Evolutionary conservation across 805 yeast species (phyloP).

Genomic region (Kuraishia ogatae): DNA sequence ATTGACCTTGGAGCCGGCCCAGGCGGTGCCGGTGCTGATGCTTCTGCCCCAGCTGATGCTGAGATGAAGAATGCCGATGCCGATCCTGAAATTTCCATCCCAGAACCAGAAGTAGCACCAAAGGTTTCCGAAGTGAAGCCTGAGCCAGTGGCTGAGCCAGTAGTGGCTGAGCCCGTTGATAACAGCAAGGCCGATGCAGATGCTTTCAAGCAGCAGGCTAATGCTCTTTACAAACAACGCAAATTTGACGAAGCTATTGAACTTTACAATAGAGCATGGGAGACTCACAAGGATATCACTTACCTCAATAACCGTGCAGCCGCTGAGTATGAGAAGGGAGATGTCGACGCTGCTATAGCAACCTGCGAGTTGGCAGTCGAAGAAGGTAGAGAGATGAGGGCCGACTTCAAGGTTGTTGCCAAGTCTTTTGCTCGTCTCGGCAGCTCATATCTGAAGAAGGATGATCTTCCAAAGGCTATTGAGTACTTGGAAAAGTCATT

Average conservation of each 20-base stretch:
- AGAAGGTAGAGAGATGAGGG: slow-evolving; percentile 80
- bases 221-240: slow-evolving; percentile 74
- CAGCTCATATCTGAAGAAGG: slow-evolving; percentile 66
- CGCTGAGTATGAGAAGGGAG: slow-evolving; percentile 95
- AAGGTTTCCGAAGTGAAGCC: slow-evolving; percentile 23
- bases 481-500: slow-evolving; percentile 80
- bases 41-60: slow-evolving; percentile 14
- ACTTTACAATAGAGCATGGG: slow-evolving; percentile 82
- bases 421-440: slow-evolving; percentile 93
- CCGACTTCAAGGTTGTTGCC: slow-evolving; percentile 87
- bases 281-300: slow-evolving; percentile 72
- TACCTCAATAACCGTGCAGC: slow-evolving; percentile 95
- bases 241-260: slow-evolving; percentile 91
- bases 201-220: slow-evolving; percentile 75
- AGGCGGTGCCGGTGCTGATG: slow-evolving; percentile 16
- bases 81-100: slow-evolving; percentile 6
- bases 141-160: slow-evolving; percentile 14
- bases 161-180: slow-evolving; percentile 11
- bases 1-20: slow-evolving; percentile 51
- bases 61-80: slow-evolving; percentile 27
- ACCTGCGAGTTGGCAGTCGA: slow-evolving; percentile 82
- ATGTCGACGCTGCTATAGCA: slow-evolving; percentile 72
- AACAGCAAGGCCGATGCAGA: slow-evolving; percentile 49
- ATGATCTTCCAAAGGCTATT: slow-evolving; percentile 64
- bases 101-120: slow-evolving; percentile 15